phyloP scores from a whole-genome alignment of 129 eudicot genomes.

The Flaveria sonorensis region DNA sequence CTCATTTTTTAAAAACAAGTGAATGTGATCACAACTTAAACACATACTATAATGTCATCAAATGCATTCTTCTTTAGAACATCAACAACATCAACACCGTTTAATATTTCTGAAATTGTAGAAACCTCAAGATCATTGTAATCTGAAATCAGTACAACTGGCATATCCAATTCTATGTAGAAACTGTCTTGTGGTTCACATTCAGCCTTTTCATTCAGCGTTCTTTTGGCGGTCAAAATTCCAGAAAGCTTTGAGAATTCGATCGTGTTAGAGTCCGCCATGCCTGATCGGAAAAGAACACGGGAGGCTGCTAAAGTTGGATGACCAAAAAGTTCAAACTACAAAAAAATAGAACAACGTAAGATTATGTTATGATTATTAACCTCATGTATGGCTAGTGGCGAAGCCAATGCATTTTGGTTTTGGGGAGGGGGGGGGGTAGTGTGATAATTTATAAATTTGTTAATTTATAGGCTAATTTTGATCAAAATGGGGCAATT shows the following conservation, averaged over 20 bases:
- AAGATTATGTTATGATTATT: background rate
- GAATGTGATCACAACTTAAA: constrained; percentile 14
- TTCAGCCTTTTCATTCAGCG: constrained; percentile 30
- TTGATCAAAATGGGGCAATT: no score
- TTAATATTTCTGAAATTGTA: constrained; percentile 51
- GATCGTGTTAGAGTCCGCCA: constrained; percentile 50
- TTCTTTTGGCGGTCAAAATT: constrained; percentile 60
- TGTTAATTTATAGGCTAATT: no score
- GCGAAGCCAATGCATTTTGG: no score
- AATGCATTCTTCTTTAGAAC: constrained; percentile 44
- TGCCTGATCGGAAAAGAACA: constrained; percentile 51
- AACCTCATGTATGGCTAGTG: background rate
- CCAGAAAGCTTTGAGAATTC: constrained; percentile 87
- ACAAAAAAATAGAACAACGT: constrained; percentile 21
- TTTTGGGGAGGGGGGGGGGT: no score
- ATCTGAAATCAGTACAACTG: constrained; percentile 48
- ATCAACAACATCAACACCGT: constrained; percentile 58
- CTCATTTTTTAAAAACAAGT: background rate
- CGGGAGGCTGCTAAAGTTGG: constrained; percentile 89
- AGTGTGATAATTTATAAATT: no score
- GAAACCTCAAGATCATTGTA: constrained; percentile 38
- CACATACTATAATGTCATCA: constrained; percentile 67
- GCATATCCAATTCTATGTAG: constrained; percentile 68
- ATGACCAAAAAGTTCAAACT: constrained; percentile 92
- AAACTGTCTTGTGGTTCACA: constrained; percentile 34